phyloP scores from a whole-genome alignment of 1,139 yeast species.

The Suhomyces taliae region DNA sequence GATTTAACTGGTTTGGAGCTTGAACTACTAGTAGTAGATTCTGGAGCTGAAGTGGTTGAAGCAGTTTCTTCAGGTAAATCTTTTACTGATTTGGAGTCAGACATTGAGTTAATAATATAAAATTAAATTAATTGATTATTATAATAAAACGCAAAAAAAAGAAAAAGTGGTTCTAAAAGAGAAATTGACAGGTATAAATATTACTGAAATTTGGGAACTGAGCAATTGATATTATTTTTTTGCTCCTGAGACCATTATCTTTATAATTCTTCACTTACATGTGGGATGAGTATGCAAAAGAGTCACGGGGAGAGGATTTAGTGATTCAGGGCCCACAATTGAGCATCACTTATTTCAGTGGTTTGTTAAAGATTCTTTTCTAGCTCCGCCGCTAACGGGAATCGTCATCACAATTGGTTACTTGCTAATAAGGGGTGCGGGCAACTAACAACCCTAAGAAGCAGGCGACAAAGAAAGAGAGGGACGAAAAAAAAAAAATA shows the following conservation, averaged over 20 bases:
- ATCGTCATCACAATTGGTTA: not conserved
- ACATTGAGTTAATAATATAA: constrained; percentile 1
- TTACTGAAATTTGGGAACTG: not conserved
- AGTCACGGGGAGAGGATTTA: not conserved
- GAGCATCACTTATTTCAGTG: not conserved
- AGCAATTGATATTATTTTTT: not conserved
- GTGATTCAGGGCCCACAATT: not conserved
- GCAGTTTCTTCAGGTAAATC: not conserved
- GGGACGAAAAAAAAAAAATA: too few species aligned
- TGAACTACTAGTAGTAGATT: constrained; percentile 7
- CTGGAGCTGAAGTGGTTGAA: not conserved
- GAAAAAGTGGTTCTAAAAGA: not conserved
- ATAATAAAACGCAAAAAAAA: not conserved
- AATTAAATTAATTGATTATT: too few species aligned
- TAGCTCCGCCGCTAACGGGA: not conserved
- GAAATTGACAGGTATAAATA: not conserved
- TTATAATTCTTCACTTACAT: not conserved
- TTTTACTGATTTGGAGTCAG: constrained; percentile 5
- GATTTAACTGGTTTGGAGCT: constrained; percentile 12
- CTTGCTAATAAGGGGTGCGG: not conserved
- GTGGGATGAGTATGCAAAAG: not conserved
- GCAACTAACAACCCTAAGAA: not conserved
- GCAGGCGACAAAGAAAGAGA: too few species aligned
- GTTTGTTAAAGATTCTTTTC: not conserved
- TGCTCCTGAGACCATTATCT: not conserved